These are phyloP conservation scores for Saccharomyces uvarum DNA, from an alignment of 1,139 yeast species.

Conservation along the genomic window DNA sequence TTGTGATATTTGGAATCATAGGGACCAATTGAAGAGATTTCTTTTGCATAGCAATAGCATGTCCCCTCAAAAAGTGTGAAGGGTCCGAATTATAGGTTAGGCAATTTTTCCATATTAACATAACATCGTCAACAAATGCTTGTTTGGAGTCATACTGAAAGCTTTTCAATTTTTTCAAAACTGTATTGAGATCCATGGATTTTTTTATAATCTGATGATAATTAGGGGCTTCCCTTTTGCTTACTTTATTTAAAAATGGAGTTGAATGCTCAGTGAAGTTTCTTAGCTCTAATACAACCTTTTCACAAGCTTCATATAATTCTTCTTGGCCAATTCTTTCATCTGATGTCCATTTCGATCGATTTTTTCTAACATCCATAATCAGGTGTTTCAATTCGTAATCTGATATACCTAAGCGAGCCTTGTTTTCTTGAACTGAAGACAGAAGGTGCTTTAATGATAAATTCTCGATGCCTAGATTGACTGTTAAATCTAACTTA, in stretches of 20 bases:
- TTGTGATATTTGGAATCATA: conserved; percentile 77
- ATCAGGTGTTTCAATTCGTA: conserved; percentile 76
- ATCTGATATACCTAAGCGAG: conserved; percentile 69
- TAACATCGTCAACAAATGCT: conserved; percentile 86
- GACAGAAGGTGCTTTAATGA: conserved; percentile 75
- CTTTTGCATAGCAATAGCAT: conserved; percentile 94
- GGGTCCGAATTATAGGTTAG: conserved; percentile 92
- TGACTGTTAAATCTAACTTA: conserved; percentile 34
- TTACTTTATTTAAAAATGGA: conserved; percentile 88
- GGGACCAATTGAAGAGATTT: conserved; percentile 71
- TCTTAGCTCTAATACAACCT: conserved; percentile 81
- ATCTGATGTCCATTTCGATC: conserved; percentile 96
- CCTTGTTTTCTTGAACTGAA: conserved; percentile 72
- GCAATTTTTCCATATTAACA: conserved; percentile 94
- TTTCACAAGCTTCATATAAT: conserved; percentile 92
- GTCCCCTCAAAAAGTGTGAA: conserved; percentile 79
- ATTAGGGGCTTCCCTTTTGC: conserved; percentile 95
- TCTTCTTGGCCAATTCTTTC: conserved; percentile 96
- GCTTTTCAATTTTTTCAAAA: conserved; percentile 76
- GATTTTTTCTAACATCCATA: conserved; percentile 85
- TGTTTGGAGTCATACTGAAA: conserved; percentile 76
- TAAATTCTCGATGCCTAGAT: conserved; percentile 72
- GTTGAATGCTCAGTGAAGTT: conserved; percentile 95
- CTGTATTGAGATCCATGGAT: conserved; percentile 96
- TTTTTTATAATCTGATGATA: conserved; percentile 81